phyloP scores from a whole-genome alignment of 2,329 filamentous ascomycete species.

The Fusarium algeriense region DNA sequence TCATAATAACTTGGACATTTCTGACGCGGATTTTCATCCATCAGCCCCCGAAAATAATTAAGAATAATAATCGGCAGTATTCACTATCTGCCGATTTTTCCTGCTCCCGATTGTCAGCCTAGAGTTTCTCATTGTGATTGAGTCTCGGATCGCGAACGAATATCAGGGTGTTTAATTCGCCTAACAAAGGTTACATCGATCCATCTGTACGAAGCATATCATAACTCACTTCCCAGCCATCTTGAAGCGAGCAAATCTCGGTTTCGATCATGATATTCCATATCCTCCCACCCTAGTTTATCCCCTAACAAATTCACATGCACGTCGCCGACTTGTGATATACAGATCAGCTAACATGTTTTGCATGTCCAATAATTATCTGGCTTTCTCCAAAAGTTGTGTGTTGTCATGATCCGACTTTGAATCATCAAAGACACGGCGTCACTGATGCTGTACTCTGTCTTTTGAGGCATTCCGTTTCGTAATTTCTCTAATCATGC shows the following conservation, averaged over 20 bases:
- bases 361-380: constrained; percentile 1
- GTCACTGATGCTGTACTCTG: neutral
- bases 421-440: neutral
- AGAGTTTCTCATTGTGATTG: neutral
- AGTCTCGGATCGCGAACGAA: neutral
- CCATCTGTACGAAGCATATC: constrained; percentile 10
- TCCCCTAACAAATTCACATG: constrained; percentile 3
- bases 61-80: too few relatives aligned
- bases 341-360: constrained; percentile 8
- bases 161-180: constrained; percentile 2
- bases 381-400: neutral
- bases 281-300: neutral
- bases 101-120: neutral
- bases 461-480: neutral
- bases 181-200: constrained; percentile 12
- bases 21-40: neutral
- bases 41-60: too few relatives aligned
- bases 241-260: constrained; percentile 17
- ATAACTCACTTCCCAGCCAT: constrained; percentile 21
- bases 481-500: constrained; percentile 21
- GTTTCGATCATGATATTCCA: constrained; percentile 19
- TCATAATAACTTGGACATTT: neutral
- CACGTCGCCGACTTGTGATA: constrained; percentile 8
- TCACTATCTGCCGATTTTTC: neutral
- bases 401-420: constrained; percentile 1